Base-by-base conservation (phyloP, 2,329 filamentous ascomycete species). In the Bipolaris bicolor region DNA sequence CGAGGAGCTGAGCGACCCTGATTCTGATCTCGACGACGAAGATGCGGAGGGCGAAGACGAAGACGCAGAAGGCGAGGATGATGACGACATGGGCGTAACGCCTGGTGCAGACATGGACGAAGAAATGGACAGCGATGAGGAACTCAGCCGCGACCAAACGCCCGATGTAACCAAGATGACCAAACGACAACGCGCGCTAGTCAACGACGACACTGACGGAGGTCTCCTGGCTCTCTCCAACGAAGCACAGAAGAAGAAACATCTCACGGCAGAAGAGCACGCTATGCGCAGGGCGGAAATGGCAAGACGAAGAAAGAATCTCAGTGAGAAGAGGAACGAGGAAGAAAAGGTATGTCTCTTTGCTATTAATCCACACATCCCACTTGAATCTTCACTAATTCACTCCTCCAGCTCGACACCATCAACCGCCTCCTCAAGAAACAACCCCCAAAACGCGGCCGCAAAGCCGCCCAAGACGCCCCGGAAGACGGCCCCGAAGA, bases 391-490 rank as follows among this genome's bases (percentile, higher is more conserved):
- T 11, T 6, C 16, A 34, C 65, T 70, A 49, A 73, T 36, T 37
- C 3, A 3, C 16, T n/a, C 15, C 1, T 48, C 40, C 57, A 93
- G 90, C 91, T 92, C 85, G 91, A 94, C 81, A 95, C 91, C 0
- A 94, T 95, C 83, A 93, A 95, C 81, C 92, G 93, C 69, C 86
- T 95, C 1, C 86, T 95, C 50, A 92, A 92, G 77, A 92, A 93
- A 73, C 91, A 93, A 74, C 90, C 90, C 1, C 88, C 90, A 22
- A 93, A 94, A 76, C 79, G 80, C 37, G 78, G 79, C 20, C 78
- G 79, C 4, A 70, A 76, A n/a, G 86, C 86, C 55, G 73, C 77
- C 50, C 78, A 76, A 24, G 73, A 75, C 11, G 84, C 81, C 4
- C 26, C 43, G 33, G 83, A 83, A 10, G 82, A 80, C 9, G 80